Base-by-base conservation (phyloP, 805 yeast species). In the Sugiyamaella smithiae region DNA sequence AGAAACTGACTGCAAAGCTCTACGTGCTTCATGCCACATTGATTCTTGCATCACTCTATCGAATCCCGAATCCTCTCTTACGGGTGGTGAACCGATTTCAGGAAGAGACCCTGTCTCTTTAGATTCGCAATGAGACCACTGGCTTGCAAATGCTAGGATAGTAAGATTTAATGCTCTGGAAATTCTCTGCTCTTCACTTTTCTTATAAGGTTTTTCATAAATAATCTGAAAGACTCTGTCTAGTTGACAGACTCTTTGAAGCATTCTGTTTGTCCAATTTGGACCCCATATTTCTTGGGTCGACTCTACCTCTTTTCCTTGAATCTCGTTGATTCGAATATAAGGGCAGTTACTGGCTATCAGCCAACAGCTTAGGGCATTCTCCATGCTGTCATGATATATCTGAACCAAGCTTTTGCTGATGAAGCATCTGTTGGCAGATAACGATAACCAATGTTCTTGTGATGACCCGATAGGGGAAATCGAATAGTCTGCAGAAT, bases 101-200 rank as follows among this genome's bases (percentile, higher is more conserved):
- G 29, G 11, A 8, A 11, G 11, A 8, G 7, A 8, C 9, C 29
- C 38, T 8, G 7, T 11, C n/a, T n/a, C n/a, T n/a, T n/a, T n/a
- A n/a, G n/a, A n/a, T n/a, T n/a, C n/a, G n/a, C n/a, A n/a, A 26
- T 33, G 38, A 33, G 38, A 14, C 38, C 38, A 33, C 12, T 33
- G 38, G 14, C 20, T 33, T 14, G 38, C 38, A 33, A 33, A 33
- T n/a, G 38, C 38, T n/a, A 33, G 7, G 9, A 33, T n/a, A 8
- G 38, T n/a, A 7, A 17, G 12, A 7, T 33, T 7, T n/a, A 33
- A n/a, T 8, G 38, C 29, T 8, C 29, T 7, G 29, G 7, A 8
- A 26, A 26, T 26, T 26, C 9, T 11, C 29, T 8, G 7, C 11
- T 26, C 29, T 8, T 26, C 29, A 26, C 9, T 8, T 26, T 11